These are phyloP conservation scores for Arctostaphylos glauca DNA, from an alignment of 148 eudicot species.

Conservation along the genomic window DNA sequence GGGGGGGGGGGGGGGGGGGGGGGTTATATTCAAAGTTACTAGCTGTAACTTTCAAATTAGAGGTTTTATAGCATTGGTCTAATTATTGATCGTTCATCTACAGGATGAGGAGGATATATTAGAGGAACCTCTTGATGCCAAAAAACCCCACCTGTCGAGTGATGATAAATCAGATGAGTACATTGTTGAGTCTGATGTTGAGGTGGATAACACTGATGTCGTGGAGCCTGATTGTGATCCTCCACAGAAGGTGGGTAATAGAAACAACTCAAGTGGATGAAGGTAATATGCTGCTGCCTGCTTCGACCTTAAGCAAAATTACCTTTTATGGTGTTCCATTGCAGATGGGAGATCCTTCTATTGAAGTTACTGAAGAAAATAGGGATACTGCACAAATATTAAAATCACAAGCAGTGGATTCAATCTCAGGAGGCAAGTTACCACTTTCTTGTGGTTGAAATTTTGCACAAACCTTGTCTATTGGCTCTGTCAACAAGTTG, in stretches of 20 bases:
- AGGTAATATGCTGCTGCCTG: background rate
- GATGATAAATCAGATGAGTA: constrained; percentile 34
- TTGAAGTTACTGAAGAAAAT: constrained; percentile 59
- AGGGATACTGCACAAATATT: constrained; percentile 54
- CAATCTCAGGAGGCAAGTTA: constrained; percentile 49
- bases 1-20: too few relatives aligned
- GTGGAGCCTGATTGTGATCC: constrained; percentile 64
- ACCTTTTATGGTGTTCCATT: constrained; percentile 9
- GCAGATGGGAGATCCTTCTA: constrained; percentile 65
- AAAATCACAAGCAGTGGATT: constrained; percentile 50
- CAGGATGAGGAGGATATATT: constrained; percentile 27
- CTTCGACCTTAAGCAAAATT: background rate
- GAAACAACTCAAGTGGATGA: background rate
- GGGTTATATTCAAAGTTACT: background rate
- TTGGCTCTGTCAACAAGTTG: background rate
- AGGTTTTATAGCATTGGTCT: background rate
- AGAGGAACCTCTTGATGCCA: constrained; percentile 16
- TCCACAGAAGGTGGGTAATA: constrained; percentile 50
- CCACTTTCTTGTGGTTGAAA: background rate
- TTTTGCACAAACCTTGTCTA: background rate
- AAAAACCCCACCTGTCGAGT: constrained; percentile 2
- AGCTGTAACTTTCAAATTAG: background rate
- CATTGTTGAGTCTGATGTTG: constrained; percentile 63
- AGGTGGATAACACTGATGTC: constrained; percentile 58
- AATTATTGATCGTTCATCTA: constrained; percentile 19